Evolutionary conservation across 176 grass and related monocot species (phyloP).

Genomic region (Phyllostachys edulis): DNA sequence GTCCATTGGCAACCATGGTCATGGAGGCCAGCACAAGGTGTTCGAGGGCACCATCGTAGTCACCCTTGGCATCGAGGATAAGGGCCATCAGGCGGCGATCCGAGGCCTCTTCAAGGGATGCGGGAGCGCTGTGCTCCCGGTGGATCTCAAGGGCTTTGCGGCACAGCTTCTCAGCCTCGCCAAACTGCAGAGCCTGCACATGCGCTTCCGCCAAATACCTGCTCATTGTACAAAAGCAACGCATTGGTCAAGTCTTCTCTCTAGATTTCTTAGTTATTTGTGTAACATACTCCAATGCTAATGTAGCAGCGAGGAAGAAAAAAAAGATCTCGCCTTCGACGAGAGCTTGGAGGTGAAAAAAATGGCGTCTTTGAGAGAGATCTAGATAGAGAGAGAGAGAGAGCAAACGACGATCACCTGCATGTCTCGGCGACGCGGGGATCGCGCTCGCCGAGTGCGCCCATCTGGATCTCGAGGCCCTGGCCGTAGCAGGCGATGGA

Average conservation of each 20-base stretch:
- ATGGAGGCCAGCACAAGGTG: conserved; percentile 97
- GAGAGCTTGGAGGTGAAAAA: neutral
- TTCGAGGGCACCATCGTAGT: conserved; percentile 82
- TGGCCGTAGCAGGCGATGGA: conserved; percentile 89
- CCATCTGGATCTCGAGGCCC: conserved; percentile 96
- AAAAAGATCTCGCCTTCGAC: neutral
- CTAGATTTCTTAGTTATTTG: neutral
- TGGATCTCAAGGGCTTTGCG: conserved; percentile 85
- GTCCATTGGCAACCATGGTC: conserved; percentile 82
- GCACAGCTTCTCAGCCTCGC: conserved; percentile 90
- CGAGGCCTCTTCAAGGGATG: conserved; percentile 84
- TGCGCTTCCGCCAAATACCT: conserved; percentile 96
- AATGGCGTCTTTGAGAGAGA: conserved; percentile 3
- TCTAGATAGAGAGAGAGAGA: conserved; percentile 27
- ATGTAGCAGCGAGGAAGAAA: neutral
- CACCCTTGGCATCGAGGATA: conserved; percentile 88
- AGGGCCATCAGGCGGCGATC: conserved; percentile 94
- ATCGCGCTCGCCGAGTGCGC: conserved; percentile 77
- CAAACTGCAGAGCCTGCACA: conserved; percentile 91
- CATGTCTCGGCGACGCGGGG: conserved; percentile 92
- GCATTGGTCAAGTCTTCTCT: neutral
- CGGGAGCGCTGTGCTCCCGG: conserved; percentile 80
- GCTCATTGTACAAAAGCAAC: neutral
- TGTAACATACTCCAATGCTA: neutral
- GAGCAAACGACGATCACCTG: conserved; percentile 14